These are phyloP conservation scores for Hordeum marinum DNA, from an alignment of 176 grass and related monocot species.

Conservation along the genomic window DNA sequence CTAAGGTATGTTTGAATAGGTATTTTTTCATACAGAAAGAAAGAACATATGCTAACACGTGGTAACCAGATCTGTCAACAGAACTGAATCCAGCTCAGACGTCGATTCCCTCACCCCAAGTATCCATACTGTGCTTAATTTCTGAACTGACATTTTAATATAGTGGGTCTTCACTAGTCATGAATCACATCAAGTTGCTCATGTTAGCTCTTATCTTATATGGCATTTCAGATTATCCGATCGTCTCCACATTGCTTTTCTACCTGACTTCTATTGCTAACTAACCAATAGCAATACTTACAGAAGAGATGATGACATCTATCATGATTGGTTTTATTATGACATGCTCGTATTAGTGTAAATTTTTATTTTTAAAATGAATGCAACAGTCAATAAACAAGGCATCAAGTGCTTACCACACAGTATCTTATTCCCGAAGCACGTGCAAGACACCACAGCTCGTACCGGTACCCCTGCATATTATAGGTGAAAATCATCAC, in stretches of 20 bases:
- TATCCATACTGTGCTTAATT: not conserved
- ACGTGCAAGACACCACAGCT: conserved; percentile 93
- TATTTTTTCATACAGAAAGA: not conserved
- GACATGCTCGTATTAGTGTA: not conserved
- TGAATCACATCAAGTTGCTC: not conserved
- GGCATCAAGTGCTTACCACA: conserved; percentile 50
- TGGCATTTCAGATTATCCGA: not conserved
- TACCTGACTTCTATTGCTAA: not conserved
- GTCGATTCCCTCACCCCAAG: not conserved
- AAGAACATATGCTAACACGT: not conserved
- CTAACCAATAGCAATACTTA: conserved; percentile 2
- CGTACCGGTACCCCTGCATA: conserved; percentile 86
- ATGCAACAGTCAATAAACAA: not conserved
- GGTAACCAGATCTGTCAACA: not conserved
- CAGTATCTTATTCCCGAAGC: conserved; percentile 93
- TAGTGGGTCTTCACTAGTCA: not conserved
- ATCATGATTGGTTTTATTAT: not conserved
- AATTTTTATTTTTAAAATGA: not conserved
- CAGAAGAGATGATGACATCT: not conserved
- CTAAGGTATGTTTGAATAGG: not conserved
- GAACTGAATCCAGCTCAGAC: not conserved
- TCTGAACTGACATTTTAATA: conserved; percentile 6
- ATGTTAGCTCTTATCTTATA: not conserved
- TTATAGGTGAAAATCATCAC: not conserved
- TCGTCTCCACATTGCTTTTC: not conserved